A percentile compares a stretch with the other conserved stretches of the same genome.
Evolutionary conservation across 305 asterid genomes (phyloP).

Genomic region (Fraxinus floribunda): DNA sequence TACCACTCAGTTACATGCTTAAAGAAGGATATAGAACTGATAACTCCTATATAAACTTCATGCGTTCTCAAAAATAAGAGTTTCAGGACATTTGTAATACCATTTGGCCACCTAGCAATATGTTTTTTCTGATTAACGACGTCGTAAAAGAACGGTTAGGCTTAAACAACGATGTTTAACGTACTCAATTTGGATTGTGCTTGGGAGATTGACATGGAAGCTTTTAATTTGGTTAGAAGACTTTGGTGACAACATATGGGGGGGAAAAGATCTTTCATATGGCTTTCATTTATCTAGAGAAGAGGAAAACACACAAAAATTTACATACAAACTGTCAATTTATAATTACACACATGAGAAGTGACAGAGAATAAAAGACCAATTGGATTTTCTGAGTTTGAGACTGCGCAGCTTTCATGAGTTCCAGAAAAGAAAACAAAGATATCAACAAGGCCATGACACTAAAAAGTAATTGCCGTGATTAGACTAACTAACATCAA

Average conservation of each 20-base stretch:
- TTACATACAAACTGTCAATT: background rate
- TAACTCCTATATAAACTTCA: background rate
- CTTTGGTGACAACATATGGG: background rate
- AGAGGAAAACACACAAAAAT: background rate
- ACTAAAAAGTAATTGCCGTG: background rate
- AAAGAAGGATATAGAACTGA: background rate
- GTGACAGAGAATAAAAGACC: background rate
- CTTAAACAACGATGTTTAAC: background rate
- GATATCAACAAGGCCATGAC: background rate
- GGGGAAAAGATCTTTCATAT: background rate
- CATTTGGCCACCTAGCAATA: background rate
- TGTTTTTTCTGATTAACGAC: background rate
- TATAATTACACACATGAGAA: background rate
- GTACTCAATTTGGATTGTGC: background rate
- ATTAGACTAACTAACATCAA: background rate
- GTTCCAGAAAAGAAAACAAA: background rate
- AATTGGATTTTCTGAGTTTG: background rate
- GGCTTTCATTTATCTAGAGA: background rate
- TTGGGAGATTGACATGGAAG: background rate
- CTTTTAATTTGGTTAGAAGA: background rate
- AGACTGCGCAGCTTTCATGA: background rate
- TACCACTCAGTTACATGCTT: background rate
- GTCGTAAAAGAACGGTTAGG: background rate
- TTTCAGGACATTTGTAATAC: background rate
- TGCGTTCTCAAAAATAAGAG: background rate